Evolutionary conservation across 2,329 filamentous ascomycete genomes (phyloP).

Genomic region (Aquanectria penicillioides): DNA sequence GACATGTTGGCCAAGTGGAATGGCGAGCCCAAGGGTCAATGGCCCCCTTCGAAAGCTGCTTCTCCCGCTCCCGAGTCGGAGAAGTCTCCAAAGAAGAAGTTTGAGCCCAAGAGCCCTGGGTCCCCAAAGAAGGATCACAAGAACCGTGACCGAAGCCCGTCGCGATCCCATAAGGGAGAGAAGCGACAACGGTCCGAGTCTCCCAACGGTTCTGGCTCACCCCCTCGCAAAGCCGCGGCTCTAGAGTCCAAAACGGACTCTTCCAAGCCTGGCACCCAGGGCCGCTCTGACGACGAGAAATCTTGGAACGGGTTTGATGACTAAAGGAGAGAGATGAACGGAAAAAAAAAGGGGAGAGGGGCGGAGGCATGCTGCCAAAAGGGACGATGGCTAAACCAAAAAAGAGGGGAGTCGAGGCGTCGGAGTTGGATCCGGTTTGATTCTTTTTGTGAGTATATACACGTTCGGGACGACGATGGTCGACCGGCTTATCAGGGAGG

Average conservation of each 20-base stretch:
- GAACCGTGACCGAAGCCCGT: constrained; percentile 20
- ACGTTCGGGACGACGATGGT: neutral
- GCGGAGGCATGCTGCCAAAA: neutral
- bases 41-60: constrained; percentile 29
- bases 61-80: constrained; percentile 31
- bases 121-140: constrained; percentile 26
- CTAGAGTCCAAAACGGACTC: constrained; percentile 30
- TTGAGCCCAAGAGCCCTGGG: constrained; percentile 21
- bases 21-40: constrained; percentile 43
- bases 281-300: constrained; percentile 51
- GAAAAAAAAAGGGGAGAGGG: too few species aligned
- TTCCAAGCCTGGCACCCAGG: constrained; percentile 20
- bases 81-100: constrained; percentile 36
- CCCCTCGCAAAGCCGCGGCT: constrained; percentile 45
- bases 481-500: neutral
- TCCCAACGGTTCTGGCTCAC: constrained; percentile 31
- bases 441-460: constrained; percentile 8
- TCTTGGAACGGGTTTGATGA: constrained; percentile 56
- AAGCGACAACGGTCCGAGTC: constrained; percentile 46
- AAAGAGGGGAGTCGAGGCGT: constrained; percentile 11
- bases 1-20: constrained; percentile 58
- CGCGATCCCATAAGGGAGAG: constrained; percentile 29
- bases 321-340: constrained; percentile 32
- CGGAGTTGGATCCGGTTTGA: constrained; percentile 13
- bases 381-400: neutral